phyloP scores from a whole-genome alignment of 257 asterid species.

The Solanum rostratum region DNA sequence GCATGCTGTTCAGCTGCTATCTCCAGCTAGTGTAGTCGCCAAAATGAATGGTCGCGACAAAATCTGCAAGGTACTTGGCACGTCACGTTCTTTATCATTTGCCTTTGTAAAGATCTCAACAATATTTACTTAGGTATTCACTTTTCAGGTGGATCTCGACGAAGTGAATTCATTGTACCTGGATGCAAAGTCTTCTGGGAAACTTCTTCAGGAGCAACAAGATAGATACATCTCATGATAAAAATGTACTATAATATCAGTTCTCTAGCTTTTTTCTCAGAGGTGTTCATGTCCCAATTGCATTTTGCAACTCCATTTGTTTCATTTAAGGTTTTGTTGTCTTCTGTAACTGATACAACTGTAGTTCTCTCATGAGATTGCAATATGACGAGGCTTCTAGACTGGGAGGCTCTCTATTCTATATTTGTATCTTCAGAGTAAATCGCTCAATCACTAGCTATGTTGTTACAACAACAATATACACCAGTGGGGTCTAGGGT shows the following conservation, averaged over 20 bases:
- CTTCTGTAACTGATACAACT: not conserved
- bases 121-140: not conserved
- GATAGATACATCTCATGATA: constrained; percentile 72
- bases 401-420: not conserved
- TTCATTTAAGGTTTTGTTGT: not conserved
- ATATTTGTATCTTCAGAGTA: not conserved
- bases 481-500: no score
- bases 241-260: not conserved
- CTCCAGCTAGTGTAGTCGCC: constrained; percentile 84
- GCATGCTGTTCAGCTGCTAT: constrained; percentile 79
- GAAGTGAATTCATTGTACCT: constrained; percentile 72
- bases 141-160: constrained; percentile 75
- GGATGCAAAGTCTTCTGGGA: constrained; percentile 82
- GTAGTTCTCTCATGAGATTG: not conserved
- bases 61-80: constrained; percentile 72
- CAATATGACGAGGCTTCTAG: not conserved
- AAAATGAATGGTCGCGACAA: constrained; percentile 78
- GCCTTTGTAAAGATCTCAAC: not conserved
- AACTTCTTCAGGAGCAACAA: constrained; percentile 91
- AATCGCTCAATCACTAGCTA: not conserved
- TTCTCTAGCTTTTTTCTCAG: not conserved
- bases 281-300: not conserved
- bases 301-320: not conserved
- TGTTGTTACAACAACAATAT: no score
- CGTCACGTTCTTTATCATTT: not conserved